Percentiles rank a stretch among this genome's conserved stretches.
These are phyloP conservation scores for Ascochyta pisi DNA, from an alignment of 2,329 filamentous ascomycete genomes.

Conservation along the genomic window DNA sequence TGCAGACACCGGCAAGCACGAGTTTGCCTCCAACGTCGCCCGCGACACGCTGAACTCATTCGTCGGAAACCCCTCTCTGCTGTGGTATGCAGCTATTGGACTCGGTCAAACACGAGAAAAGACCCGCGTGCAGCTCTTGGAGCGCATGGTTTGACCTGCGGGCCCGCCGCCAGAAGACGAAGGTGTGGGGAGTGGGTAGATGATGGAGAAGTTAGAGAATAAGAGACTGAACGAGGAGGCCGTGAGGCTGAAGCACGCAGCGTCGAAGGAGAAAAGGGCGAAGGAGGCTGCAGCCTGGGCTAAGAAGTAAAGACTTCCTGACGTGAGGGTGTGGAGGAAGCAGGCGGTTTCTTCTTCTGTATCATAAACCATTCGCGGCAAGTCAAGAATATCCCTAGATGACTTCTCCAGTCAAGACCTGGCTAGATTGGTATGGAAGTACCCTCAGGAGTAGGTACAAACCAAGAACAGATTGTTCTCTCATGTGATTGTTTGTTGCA, in stretches of 20 bases:
- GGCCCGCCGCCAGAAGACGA: neutral
- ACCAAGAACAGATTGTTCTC: too few species aligned
- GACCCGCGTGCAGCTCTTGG: conserved; percentile 77
- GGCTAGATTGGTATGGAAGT: too few species aligned
- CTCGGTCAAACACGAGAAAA: conserved; percentile 83
- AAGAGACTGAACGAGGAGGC: neutral
- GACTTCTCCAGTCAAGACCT: too few species aligned
- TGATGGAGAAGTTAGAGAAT: neutral
- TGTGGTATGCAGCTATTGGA: conserved; percentile 85
- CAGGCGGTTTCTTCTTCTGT: neutral
- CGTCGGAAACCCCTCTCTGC: conserved; percentile 82
- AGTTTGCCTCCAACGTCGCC: conserved; percentile 92
- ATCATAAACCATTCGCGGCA: neutral
- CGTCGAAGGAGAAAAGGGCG: neutral
- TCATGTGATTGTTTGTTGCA: too few species aligned
- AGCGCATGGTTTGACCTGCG: conserved; percentile 64
- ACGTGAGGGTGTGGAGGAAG: neutral
- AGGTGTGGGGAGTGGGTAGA: neutral
- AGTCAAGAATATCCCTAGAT: neutral
- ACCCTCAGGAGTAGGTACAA: too few species aligned
- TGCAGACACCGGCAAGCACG: conserved; percentile 95
- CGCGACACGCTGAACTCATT: conserved; percentile 89
- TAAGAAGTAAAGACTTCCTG: neutral
- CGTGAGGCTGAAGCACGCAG: neutral
- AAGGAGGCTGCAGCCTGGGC: neutral